A percentile compares a stretch with the other conserved stretches of the same genome.
phyloP scores from a whole-genome alignment of 257 asterid genomes.

The Solanum appendiculatum region DNA sequence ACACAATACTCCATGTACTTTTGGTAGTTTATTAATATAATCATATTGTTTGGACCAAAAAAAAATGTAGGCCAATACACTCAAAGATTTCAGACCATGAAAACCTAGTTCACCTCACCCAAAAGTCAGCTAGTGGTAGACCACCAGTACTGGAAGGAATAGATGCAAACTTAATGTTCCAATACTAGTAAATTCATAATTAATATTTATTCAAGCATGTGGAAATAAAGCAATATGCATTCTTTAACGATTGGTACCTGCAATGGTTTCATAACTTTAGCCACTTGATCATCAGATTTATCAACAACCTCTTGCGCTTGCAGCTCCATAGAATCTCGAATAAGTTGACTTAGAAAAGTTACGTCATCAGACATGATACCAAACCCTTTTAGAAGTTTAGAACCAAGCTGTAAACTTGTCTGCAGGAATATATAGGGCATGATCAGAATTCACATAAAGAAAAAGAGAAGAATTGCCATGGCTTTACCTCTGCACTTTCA shows the following conservation, averaged over 20 bases:
- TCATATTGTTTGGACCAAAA: not conserved
- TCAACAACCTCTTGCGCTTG: slow-evolving; percentile 76
- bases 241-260: slow-evolving; percentile 36
- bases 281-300: slow-evolving; percentile 39
- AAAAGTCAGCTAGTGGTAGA: not conserved
- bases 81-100: not conserved
- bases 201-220: not conserved
- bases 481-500: slow-evolving; percentile 82
- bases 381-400: slow-evolving; percentile 77
- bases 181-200: not conserved
- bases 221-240: not conserved
- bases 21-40: not conserved
- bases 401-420: slow-evolving; percentile 98
- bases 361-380: slow-evolving; percentile 98
- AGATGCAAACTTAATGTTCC: not conserved
- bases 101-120: not conserved
- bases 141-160: not conserved
- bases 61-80: not conserved
- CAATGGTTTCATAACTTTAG: slow-evolving; percentile 58
- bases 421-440: slow-evolving; percentile 17
- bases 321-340: slow-evolving; percentile 84
- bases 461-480: not conserved
- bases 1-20: not conserved
- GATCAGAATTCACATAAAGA: slow-evolving; percentile 10
- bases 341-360: slow-evolving; percentile 56